These are phyloP conservation scores for Aspergillus novoparasiticus DNA, from an alignment of 2,329 filamentous ascomycete species.

Conservation along the genomic window DNA sequence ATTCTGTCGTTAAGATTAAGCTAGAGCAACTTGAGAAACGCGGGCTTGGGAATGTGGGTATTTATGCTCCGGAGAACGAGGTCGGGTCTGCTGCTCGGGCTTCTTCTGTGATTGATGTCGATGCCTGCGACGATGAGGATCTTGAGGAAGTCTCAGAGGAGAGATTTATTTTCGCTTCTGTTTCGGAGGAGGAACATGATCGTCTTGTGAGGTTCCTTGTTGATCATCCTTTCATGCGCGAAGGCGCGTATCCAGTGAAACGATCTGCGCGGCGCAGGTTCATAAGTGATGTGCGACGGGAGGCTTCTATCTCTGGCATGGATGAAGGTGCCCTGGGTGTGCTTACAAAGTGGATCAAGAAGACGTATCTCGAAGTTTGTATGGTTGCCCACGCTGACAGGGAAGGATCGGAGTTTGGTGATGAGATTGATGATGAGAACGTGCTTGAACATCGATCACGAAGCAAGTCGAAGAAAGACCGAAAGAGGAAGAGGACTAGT, in stretches of 20 bases:
- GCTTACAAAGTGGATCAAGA: constrained; percentile 26
- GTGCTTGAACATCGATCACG: not conserved
- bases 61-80: not conserved
- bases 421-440: constrained; percentile 25
- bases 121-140: not conserved
- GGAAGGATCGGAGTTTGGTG: constrained; percentile 21
- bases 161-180: constrained; percentile 7
- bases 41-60: not conserved
- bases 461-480: constrained; percentile 9
- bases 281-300: constrained; percentile 17
- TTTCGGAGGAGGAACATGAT: constrained; percentile 8
- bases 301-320: constrained; percentile 22
- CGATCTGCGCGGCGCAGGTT: constrained; percentile 25
- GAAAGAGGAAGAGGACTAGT: not conserved
- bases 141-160: constrained; percentile 4
- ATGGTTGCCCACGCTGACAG: constrained; percentile 2
- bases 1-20: not conserved
- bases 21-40: not conserved
- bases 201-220: constrained; percentile 21
- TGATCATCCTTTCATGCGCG: constrained; percentile 22
- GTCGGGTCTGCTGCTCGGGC: not conserved
- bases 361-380: constrained; percentile 23
- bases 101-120: not conserved
- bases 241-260: constrained; percentile 17
- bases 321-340: constrained; percentile 10